Percentiles rank a stretch among this genome's conserved stretches.
phyloP scores from a whole-genome alignment of 2,329 filamentous ascomycete genomes.

The Cladophialophora bantiana region DNA sequence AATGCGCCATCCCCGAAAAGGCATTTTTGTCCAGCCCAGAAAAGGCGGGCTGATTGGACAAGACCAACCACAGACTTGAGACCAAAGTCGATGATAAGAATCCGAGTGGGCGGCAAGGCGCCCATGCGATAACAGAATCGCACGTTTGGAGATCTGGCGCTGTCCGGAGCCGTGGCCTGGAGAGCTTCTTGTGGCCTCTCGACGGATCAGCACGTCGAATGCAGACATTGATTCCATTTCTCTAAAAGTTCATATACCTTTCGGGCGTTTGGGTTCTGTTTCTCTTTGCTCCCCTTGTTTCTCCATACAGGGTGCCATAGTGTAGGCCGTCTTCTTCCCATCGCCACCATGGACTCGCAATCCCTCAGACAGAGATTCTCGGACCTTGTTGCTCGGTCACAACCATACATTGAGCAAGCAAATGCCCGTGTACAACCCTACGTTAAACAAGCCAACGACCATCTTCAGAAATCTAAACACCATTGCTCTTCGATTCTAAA shows the following conservation, averaged over 20 bases:
- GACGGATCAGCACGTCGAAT: slow-evolving; percentile 22
- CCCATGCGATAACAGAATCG: slow-evolving; percentile 22
- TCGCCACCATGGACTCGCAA: slow-evolving; percentile 26
- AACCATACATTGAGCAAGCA: slow-evolving; percentile 31
- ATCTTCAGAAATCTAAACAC: slow-evolving; percentile 26
- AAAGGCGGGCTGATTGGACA: slow-evolving; percentile 23
- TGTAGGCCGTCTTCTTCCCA: not conserved
- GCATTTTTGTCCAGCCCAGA: slow-evolving; percentile 27
- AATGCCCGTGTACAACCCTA: slow-evolving; percentile 28
- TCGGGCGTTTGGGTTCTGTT: not conserved
- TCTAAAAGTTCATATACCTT: slow-evolving; percentile 19
- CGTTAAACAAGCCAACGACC: slow-evolving; percentile 25
- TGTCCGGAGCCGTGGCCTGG: not conserved
- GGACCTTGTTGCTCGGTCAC: slow-evolving; percentile 31
- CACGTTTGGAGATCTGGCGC: not conserved
- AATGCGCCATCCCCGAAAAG: slow-evolving; percentile 27
- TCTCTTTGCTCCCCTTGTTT: not conserved
- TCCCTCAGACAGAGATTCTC: slow-evolving; percentile 23
- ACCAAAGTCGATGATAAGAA: slow-evolving; percentile 34
- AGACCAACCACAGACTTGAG: slow-evolving; percentile 15
- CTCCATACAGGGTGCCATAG: not conserved
- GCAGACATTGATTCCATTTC: slow-evolving; percentile 23
- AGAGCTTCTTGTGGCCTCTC: slow-evolving; percentile 5
- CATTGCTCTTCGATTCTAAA: slow-evolving; percentile 31
- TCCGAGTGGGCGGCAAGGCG: slow-evolving; percentile 14